Conservation (phyloP, 257 asterid species). For the Scutellaria minor region DNA sequence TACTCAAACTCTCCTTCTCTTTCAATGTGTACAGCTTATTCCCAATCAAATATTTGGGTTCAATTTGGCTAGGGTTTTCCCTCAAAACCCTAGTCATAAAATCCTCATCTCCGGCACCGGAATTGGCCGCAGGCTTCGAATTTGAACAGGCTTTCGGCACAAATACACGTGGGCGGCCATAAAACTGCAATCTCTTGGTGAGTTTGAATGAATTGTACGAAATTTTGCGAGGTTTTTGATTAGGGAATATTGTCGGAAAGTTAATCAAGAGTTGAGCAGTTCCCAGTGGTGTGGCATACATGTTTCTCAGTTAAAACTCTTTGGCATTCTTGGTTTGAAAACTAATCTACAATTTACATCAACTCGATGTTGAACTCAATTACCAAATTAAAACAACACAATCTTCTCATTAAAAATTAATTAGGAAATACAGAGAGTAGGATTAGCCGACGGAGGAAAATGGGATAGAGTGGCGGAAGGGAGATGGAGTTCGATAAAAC, state of each 20-base stretch:
- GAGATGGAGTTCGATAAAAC: conserved; percentile 12
- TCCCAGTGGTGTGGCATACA: conserved; percentile 47
- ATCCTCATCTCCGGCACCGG: conserved; percentile 64
- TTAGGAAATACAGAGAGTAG: neutral
- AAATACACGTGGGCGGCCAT: conserved; percentile 44
- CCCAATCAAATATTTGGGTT: conserved; percentile 79
- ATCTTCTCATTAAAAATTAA: neutral
- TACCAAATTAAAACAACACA: neutral
- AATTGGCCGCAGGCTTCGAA: conserved; percentile 44
- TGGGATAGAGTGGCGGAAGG: conserved; percentile 12
- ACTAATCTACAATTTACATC: conserved; percentile 15
- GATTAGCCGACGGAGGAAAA: neutral
- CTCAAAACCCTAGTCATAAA: conserved; percentile 83
- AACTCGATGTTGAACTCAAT: neutral
- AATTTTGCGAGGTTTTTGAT: conserved; percentile 32
- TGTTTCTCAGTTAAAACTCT: conserved; percentile 33
- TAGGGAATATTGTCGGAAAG: conserved; percentile 47
- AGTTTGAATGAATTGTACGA: conserved; percentile 34
- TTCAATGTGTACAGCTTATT: conserved; percentile 68
- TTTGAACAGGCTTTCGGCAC: conserved; percentile 49
- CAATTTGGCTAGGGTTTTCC: conserved; percentile 95
- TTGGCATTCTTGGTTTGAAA: conserved; percentile 34
- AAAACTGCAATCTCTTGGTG: conserved; percentile 39
- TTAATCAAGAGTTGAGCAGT: conserved; percentile 47
- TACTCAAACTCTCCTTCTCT: conserved; percentile 72